phyloP scores from a whole-genome alignment of 345 rosid species.

The Populus davidiana region DNA sequence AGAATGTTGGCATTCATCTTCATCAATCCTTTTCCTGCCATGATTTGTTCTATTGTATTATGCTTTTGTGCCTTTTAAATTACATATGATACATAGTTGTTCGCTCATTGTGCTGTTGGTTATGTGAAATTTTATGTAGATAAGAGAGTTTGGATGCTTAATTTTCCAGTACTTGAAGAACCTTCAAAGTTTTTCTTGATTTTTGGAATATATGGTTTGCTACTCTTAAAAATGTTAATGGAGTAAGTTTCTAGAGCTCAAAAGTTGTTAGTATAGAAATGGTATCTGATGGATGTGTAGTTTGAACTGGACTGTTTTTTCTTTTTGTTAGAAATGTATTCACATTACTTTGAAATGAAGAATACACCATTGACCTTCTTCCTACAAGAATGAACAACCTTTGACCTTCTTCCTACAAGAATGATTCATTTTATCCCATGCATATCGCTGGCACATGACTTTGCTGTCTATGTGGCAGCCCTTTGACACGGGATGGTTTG shows the following conservation, averaged over 20 bases:
- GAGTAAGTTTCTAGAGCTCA: neutral
- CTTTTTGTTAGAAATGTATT: neutral
- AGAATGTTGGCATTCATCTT: neutral
- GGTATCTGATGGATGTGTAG: neutral
- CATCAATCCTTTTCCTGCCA: neutral
- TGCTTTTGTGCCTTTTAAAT: neutral
- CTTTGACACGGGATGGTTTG: slow-evolving; percentile 25
- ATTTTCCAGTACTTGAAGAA: neutral
- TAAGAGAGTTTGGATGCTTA: neutral
- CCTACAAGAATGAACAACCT: neutral
- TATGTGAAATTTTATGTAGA: neutral
- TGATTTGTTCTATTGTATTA: neutral
- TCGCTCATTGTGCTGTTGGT: neutral
- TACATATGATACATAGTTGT: neutral
- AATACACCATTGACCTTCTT: neutral
- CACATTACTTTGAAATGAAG: neutral
- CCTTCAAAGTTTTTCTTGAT: neutral
- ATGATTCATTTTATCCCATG: neutral
- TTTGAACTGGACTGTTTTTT: neutral
- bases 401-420: neutral
- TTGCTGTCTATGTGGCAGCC: slow-evolving; percentile 31
- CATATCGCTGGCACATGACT: slow-evolving; percentile 5
- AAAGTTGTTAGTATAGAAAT: neutral
- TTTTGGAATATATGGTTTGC: neutral
- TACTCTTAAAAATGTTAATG: neutral